Percentiles rank a stretch among this genome's conserved stretches.
Conservation (phyloP, 306 rosid genomes). For the Castanopsis chinensis region DNA sequence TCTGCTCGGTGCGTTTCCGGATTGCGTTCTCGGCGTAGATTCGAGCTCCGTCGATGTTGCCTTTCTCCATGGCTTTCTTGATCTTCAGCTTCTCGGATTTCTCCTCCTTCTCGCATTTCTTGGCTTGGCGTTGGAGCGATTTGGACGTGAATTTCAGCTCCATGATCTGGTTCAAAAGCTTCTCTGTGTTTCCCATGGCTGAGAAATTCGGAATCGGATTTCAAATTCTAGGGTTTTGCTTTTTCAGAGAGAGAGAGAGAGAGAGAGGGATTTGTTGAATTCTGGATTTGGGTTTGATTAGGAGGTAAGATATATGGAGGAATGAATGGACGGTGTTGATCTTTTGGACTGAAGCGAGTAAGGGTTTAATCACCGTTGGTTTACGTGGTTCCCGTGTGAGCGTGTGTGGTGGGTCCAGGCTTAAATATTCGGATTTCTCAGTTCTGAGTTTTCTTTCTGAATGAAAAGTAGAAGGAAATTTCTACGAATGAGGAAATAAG, state of each 20-base stretch:
- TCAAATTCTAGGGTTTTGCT: slow-evolving; percentile 1
- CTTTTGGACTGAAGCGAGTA: too few species aligned
- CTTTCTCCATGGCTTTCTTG: slow-evolving; percentile 94
- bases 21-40: slow-evolving; percentile 97
- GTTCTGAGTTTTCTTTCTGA: too few species aligned
- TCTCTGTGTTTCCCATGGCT: slow-evolving; percentile 90
- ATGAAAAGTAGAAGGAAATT: too few species aligned
- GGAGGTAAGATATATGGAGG: background rate
- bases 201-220: background rate
- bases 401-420: background rate
- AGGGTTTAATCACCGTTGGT: background rate
- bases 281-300: background rate
- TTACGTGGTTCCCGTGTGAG: background rate
- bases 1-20: slow-evolving; percentile 88
- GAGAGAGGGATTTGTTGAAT: background rate
- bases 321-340: too few species aligned
- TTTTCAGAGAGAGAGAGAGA: background rate
- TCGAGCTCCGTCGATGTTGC: slow-evolving; percentile 90
- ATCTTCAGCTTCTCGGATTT: slow-evolving; percentile 86
- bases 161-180: slow-evolving; percentile 91
- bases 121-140: slow-evolving; percentile 82
- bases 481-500: too few species aligned
- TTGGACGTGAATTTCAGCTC: slow-evolving; percentile 89
- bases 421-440: too few species aligned
- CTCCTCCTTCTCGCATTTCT: slow-evolving; percentile 95